Evolutionary conservation across 371 early-diverging fungal genomes (phyloP).

Genomic region (Mucor irregularis): DNA sequence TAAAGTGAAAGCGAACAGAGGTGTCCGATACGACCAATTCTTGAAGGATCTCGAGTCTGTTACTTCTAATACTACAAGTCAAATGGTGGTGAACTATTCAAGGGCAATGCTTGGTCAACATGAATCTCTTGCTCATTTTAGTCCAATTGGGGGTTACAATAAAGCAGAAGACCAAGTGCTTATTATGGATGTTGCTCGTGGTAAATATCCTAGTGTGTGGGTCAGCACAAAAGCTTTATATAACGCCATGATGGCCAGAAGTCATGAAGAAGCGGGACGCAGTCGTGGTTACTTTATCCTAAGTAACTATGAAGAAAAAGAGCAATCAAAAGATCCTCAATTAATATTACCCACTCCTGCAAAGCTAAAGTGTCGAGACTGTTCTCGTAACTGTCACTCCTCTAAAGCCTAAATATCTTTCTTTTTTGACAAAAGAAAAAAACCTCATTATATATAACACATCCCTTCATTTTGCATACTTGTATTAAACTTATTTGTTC

Average conservation of each 20-base stretch:
- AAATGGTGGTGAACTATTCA: conserved; percentile 86
- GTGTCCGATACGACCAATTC: conserved; percentile 69
- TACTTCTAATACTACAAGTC: conserved; percentile 64
- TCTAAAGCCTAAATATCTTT: no score
- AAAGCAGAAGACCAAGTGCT: conserved; percentile 64
- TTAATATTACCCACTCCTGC: neutral
- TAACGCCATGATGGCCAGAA: conserved; percentile 66
- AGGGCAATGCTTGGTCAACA: conserved; percentile 75
- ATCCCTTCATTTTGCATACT: no score
- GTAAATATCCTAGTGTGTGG: conserved; percentile 83
- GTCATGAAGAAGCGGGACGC: conserved; percentile 65
- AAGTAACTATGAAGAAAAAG: neutral
- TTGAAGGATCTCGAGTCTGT: conserved; percentile 65
- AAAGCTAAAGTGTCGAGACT: conserved; percentile 22
- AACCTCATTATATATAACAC: no score
- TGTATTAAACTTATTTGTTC: no score
- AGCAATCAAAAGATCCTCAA: neutral
- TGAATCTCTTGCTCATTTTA: conserved; percentile 58
- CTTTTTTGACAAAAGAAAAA: no score
- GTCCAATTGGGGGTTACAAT: conserved; percentile 71
- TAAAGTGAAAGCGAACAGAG: conserved; percentile 68
- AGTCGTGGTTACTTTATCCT: conserved; percentile 86
- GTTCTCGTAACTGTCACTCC: conserved; percentile 19
- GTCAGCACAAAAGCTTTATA: conserved; percentile 66
- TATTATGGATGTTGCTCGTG: conserved; percentile 77